A percentile compares a stretch with the other conserved stretches of the same genome.
phyloP scores from a whole-genome alignment of 345 rosid genomes.

The Corymbia maculata region DNA sequence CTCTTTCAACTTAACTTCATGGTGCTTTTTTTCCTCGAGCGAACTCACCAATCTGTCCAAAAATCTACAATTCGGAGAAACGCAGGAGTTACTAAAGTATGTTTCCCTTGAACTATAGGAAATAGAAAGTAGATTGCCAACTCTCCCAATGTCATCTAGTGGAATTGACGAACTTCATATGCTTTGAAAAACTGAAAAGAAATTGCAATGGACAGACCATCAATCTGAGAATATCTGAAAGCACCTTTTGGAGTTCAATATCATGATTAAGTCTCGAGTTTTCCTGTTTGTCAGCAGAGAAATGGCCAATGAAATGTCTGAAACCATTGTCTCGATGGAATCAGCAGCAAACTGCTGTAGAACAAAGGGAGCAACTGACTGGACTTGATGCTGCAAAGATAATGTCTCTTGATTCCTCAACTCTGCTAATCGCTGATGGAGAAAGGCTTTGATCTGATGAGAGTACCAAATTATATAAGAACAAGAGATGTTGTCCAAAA shows the following conservation, averaged over 20 bases:
- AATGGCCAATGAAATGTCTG: slow-evolving; percentile 52
- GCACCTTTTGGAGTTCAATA: slow-evolving; percentile 92
- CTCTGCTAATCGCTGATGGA: slow-evolving; percentile 69
- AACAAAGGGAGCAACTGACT: slow-evolving; percentile 83
- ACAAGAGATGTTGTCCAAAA: not conserved
- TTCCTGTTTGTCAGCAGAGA: slow-evolving; percentile 75
- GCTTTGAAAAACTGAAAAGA: not conserved
- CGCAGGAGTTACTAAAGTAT: not conserved
- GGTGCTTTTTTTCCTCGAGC: slow-evolving; percentile 86
- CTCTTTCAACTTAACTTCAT: slow-evolving; percentile 67
- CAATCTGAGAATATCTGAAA: not conserved
- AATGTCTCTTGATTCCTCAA: slow-evolving; percentile 63
- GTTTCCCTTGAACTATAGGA: not conserved
- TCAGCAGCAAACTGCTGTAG: slow-evolving; percentile 83
- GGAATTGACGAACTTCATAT: not conserved
- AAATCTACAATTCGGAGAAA: slow-evolving; percentile 38
- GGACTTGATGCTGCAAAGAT: slow-evolving; percentile 90
- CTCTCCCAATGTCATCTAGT: not conserved
- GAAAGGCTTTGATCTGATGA: slow-evolving; percentile 75
- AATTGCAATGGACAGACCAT: not conserved
- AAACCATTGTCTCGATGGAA: slow-evolving; percentile 61
- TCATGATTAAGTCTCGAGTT: slow-evolving; percentile 79
- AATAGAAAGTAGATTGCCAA: not conserved
- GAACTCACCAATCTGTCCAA: slow-evolving; percentile 74
- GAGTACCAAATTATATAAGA: not conserved